Evolutionary conservation across 2,329 filamentous ascomycete species (phyloP).

Genomic region (Emmonsiellopsis sp.): DNA sequence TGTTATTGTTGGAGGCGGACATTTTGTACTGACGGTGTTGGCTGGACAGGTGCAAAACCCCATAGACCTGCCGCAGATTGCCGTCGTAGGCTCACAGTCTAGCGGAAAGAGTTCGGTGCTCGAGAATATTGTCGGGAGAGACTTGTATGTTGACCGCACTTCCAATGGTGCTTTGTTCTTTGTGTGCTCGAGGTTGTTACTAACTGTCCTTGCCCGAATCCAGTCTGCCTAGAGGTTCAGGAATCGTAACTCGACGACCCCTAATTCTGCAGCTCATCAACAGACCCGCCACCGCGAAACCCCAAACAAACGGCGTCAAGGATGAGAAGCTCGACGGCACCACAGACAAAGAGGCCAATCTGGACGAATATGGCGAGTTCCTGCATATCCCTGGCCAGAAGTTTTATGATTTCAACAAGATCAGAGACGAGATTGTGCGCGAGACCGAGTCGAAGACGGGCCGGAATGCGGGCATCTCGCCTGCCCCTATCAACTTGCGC

Average conservation of each 20-base stretch:
- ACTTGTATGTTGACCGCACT: conserved; percentile 64
- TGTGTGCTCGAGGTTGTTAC: conserved; percentile 6
- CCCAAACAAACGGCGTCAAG: conserved; percentile 61
- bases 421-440: conserved; percentile 91
- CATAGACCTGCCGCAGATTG: conserved; percentile 97
- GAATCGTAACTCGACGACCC: conserved; percentile 92
- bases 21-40: background rate
- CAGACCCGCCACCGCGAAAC: conserved; percentile 53
- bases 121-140: conserved; percentile 96
- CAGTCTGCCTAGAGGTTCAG: conserved; percentile 91
- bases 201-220: conserved; percentile 7
- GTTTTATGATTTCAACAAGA: conserved; percentile 97
- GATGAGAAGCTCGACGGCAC: conserved; percentile 53
- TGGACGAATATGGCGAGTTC: conserved; percentile 98
- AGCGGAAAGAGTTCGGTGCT: conserved; percentile 98
- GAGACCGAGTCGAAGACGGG: conserved; percentile 97
- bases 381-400: conserved; percentile 95
- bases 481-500: conserved; percentile 90
- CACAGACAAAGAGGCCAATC: conserved; percentile 73
- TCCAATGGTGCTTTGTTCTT: background rate
- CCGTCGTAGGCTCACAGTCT: conserved; percentile 94
- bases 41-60: conserved; percentile 76
- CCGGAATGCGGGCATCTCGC: conserved; percentile 90
- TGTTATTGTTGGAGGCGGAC: background rate
- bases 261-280: conserved; percentile 98